Base-by-base conservation (phyloP, 371 early-diverging fungal species). In the Mortierella sp. region DNA sequence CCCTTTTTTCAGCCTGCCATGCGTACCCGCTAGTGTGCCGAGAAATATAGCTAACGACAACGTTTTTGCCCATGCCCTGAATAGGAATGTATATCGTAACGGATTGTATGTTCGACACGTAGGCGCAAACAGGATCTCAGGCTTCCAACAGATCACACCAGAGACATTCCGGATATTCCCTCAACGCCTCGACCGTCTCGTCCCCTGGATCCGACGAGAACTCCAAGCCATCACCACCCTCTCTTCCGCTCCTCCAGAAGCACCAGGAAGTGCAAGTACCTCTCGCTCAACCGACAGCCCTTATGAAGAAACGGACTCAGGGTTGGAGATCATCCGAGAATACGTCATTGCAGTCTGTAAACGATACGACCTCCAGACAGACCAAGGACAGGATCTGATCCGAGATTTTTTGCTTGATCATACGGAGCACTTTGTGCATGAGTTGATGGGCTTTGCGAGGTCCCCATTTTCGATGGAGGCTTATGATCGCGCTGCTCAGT, bases 351-450 rank as follows among this genome's bases (percentile, higher is more conserved):
- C 81, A 4, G 81, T 83, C 49, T 35, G 81, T 73, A 87, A 81
- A 48, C 72, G 70, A 24, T 78, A 76, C 71, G 84, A 87, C 43
- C 77, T 81, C 8, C 88, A 88, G 54, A 79, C 88, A 7, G 87
- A 88, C 41, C 81, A 75, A 24, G 83, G 81, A 0, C 81, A 88
- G 56, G 88, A 83, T 43, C 58, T 82, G 32, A 48, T 88, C 5
- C 72, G 80, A 10, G 81, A 77, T 44, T 88, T 88, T 41, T 49
- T 88, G 38, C 83, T 79, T 32, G 88, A 78, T 14, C 76, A 79
- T 46, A 88, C 88, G 38, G 88, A 78, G 44, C 88, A 88, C 6
- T 88, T 88, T 73, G 77, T 88, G 12, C 87, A 88, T 63, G 88
- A 88, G 71, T 46, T 88, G 32, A 78, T 87, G 75, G 82, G 72